A percentile compares a stretch with the other conserved stretches of the same genome.
phyloP scores from a whole-genome alignment of 345 rosid species.

The Citrus glauca region DNA sequence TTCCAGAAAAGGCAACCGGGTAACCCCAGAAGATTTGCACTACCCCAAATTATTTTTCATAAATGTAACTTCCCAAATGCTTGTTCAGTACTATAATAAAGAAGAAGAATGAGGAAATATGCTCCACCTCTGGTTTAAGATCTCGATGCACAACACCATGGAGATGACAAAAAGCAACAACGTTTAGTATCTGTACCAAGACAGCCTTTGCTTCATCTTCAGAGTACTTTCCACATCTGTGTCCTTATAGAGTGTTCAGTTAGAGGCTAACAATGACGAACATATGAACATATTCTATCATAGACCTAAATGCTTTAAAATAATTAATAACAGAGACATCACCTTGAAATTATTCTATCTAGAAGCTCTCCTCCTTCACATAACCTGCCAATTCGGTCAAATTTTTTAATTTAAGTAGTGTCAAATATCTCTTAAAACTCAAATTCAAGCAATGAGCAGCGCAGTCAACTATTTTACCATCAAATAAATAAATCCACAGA shows the following conservation, averaged over 20 bases:
- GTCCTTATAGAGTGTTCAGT: slow-evolving; percentile 9
- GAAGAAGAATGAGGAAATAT: slow-evolving; percentile 9
- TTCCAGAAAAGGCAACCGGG: background rate
- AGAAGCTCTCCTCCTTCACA: slow-evolving; percentile 98
- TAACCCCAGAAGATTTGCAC: background rate
- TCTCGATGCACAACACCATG: slow-evolving; percentile 98
- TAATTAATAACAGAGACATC: slow-evolving; percentile 1
- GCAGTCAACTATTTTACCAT: background rate
- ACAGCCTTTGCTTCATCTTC: slow-evolving; percentile 89
- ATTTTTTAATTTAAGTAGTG: slow-evolving; percentile 1
- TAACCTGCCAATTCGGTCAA: slow-evolving; percentile 52
- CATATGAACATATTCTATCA: background rate
- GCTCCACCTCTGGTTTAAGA: slow-evolving; percentile 90
- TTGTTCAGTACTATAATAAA: slow-evolving; percentile 3
- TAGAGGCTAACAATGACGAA: slow-evolving; percentile 15
- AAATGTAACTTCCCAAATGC: background rate
- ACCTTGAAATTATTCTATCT: slow-evolving; percentile 89
- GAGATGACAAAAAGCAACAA: slow-evolving; percentile 92
- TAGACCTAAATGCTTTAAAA: background rate
- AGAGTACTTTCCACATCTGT: slow-evolving; percentile 87
- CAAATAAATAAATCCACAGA: background rate
- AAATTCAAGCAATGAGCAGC: background rate
- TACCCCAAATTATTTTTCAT: background rate
- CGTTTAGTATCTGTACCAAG: slow-evolving; percentile 72
- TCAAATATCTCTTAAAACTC: background rate